These are phyloP conservation scores for Eutypella sp. DNA, from an alignment of 2,329 filamentous ascomycete genomes.

Conservation along the genomic window DNA sequence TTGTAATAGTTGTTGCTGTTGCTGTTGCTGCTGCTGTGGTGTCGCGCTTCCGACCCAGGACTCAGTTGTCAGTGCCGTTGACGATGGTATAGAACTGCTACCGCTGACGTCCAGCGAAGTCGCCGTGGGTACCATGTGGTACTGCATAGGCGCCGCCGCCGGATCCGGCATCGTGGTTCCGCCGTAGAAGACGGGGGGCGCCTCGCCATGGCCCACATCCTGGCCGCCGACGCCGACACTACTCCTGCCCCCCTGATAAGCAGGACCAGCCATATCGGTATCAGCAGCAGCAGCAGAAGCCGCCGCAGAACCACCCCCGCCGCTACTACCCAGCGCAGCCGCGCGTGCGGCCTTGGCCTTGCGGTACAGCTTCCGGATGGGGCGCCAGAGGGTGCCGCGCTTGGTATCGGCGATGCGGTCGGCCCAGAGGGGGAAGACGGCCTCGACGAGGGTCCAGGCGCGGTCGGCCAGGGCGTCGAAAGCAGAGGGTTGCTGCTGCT, in stretches of 20 bases:
- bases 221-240: background rate
- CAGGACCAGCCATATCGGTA: background rate
- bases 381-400: conserved; percentile 48
- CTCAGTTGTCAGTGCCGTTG: too few relatives aligned
- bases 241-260: background rate
- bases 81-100: conserved; percentile 9
- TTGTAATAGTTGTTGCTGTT: too few relatives aligned
- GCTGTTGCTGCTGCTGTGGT: too few relatives aligned
- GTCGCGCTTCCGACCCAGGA: too few relatives aligned
- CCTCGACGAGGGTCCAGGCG: conserved; percentile 46
- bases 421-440: conserved; percentile 37
- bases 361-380: conserved; percentile 47
- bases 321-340: conserved; percentile 17
- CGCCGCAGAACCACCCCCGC: conserved; percentile 6
- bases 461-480: conserved; percentile 40
- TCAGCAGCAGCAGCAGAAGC: background rate
- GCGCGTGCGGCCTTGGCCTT: conserved; percentile 40
- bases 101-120: conserved; percentile 1
- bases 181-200: background rate
- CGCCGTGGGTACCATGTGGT: conserved; percentile 1
- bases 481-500: too few relatives aligned
- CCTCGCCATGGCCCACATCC: background rate
- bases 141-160: background rate
- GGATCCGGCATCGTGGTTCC: background rate
- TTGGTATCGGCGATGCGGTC: conserved; percentile 44